Conservation (phyloP, 805 yeast genomes). For the Komagataella populi region DNA sequence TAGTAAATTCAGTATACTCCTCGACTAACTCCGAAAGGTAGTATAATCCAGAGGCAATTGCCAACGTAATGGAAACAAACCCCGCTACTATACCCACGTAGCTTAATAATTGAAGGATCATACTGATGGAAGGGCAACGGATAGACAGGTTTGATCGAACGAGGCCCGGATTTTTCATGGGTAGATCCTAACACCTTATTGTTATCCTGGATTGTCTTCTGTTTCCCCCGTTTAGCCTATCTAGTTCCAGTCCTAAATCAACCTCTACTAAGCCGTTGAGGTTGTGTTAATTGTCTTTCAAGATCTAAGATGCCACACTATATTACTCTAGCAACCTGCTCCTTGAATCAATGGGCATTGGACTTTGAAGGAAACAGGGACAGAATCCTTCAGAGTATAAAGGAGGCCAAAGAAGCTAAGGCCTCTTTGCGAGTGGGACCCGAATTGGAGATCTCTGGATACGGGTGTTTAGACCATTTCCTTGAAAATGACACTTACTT, state of each 20-base stretch:
- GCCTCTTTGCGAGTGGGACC: conserved; percentile 92
- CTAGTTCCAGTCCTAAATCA: neutral
- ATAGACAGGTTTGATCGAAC: neutral
- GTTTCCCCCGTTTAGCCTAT: neutral
- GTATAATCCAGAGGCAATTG: conserved; percentile 80
- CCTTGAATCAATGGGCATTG: conserved; percentile 95
- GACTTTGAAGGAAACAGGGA: conserved; percentile 97
- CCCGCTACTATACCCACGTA: conserved; percentile 49
- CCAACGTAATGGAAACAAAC: conserved; percentile 43
- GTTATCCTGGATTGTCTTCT: neutral
- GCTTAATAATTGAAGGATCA: conserved; percentile 49
- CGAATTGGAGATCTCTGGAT: conserved; percentile 88
- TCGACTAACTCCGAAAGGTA: conserved; percentile 87
- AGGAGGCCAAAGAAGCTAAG: conserved; percentile 57
- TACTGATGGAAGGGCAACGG: conserved; percentile 9
- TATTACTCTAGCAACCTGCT: conserved; percentile 86
- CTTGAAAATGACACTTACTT: conserved; percentile 77
- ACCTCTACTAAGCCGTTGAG: neutral
- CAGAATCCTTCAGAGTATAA: conserved; percentile 72
- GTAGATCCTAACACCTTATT: neutral
- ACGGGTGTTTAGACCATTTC: conserved; percentile 91
- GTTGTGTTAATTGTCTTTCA: neutral
- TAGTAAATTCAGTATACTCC: conserved; percentile 82
- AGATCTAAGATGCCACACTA: conserved; percentile 57
- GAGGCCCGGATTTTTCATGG: neutral